These are phyloP conservation scores for Ceratobasidium papillatum DNA, from an alignment of 1,284 basidiomycete species.

Conservation along the genomic window DNA sequence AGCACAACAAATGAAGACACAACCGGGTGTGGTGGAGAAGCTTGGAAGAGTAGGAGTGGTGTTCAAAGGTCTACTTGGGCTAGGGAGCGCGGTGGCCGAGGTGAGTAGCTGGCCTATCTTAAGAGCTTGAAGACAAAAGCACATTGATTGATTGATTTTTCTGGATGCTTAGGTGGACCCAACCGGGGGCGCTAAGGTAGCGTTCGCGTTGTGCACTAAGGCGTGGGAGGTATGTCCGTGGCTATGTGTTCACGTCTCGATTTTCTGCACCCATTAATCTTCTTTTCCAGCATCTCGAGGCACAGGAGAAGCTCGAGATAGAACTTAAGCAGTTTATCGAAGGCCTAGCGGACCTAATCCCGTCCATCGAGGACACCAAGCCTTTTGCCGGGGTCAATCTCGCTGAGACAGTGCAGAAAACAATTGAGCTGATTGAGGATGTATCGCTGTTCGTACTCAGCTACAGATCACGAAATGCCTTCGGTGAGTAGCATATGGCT, in stretches of 20 bases:
- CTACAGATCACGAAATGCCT: no score
- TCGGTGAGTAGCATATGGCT: no score
- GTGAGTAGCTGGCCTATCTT: neutral
- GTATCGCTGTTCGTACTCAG: neutral
- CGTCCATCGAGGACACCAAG: neutral
- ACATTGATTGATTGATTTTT: no score
- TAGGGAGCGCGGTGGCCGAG: neutral
- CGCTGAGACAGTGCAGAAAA: neutral
- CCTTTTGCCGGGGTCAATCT: neutral
- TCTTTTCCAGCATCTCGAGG: neutral
- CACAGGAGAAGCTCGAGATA: neutral
- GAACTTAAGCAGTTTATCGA: neutral
- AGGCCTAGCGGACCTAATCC: neutral
- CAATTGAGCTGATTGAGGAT: neutral
- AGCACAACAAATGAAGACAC: constrained; percentile 22
- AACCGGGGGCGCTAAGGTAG: constrained; percentile 23
- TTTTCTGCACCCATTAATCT: neutral
- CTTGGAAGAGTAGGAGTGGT: neutral
- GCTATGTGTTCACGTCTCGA: no score
- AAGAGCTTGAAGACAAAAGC: no score
- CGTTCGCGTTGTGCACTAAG: neutral
- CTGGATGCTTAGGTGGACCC: constrained; percentile 27
- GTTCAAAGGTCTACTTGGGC: neutral
- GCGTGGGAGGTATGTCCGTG: neutral
- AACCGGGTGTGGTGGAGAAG: neutral